A percentile compares a stretch with the other conserved stretches of the same genome.
Evolutionary conservation across 2,329 filamentous ascomycete species (phyloP).

Genomic region (Paracorniculantispora psalliotae): DNA sequence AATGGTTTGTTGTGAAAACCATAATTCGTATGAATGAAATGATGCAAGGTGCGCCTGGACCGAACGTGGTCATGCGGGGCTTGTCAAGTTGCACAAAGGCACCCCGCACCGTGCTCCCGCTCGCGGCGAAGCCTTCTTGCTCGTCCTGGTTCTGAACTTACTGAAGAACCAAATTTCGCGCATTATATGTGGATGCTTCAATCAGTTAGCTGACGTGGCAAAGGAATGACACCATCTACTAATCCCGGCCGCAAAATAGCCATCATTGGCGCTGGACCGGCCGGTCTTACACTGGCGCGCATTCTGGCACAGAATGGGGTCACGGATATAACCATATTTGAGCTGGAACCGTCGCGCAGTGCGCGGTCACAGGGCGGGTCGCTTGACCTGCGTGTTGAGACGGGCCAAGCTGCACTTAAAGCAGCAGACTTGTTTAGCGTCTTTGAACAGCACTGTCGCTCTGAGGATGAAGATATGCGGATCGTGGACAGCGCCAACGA

Average conservation of each 20-base stretch:
- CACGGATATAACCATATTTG: not conserved
- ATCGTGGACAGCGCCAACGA: conserved; percentile 32
- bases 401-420: conserved; percentile 36
- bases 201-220: not conserved
- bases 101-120: too few relatives aligned
- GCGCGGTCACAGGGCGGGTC: not conserved
- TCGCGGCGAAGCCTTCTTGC: too few relatives aligned
- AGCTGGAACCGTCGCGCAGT: not conserved
- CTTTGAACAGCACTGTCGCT: conserved; percentile 46
- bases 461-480: conserved; percentile 29
- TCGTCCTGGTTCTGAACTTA: too few relatives aligned
- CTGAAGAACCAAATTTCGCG: too few relatives aligned
- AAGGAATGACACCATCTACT: not conserved
- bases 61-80: too few relatives aligned
- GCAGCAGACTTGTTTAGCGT: conserved; percentile 45
- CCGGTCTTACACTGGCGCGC: not conserved
- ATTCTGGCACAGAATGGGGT: not conserved
- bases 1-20: too few relatives aligned
- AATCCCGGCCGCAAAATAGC: not conserved
- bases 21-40: too few relatives aligned
- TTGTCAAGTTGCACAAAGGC: too few relatives aligned
- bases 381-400: not conserved
- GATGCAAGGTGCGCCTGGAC: too few relatives aligned
- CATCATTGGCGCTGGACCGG: not conserved
- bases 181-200: too few relatives aligned